These are phyloP conservation scores for Carex myosuroides DNA, from an alignment of 176 grass and related monocot species.

Conservation along the genomic window DNA sequence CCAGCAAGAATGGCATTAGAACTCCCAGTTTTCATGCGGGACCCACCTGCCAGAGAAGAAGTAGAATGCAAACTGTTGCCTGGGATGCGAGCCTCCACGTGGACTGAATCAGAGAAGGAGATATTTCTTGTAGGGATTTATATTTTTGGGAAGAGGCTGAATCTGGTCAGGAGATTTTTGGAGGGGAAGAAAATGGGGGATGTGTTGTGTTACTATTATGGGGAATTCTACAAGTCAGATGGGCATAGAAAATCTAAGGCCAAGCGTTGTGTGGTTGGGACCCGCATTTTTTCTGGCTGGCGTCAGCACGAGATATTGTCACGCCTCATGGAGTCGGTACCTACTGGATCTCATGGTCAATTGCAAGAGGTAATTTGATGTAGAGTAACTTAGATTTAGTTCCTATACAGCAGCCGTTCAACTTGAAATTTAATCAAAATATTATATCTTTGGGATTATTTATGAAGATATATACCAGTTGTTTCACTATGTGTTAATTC, in stretches of 20 bases:
- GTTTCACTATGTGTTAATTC: background rate
- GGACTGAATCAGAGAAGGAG: constrained; percentile 52
- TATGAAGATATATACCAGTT: background rate
- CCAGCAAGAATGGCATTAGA: constrained; percentile 7
- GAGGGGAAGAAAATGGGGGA: constrained; percentile 61
- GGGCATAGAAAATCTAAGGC: constrained; percentile 73
- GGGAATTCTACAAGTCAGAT: constrained; percentile 72
- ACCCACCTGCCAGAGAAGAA: constrained; percentile 42
- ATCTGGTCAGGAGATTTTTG: constrained; percentile 63
- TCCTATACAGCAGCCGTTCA: background rate
- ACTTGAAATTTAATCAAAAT: background rate
- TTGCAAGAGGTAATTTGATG: constrained; percentile 29
- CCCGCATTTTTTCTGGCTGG: constrained; percentile 75
- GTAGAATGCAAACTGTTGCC: constrained; percentile 58
- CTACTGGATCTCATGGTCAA: constrained; percentile 40
- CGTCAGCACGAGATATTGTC: constrained; percentile 70
- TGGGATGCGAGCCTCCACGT: constrained; percentile 33
- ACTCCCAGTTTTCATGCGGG: background rate
- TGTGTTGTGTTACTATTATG: constrained; percentile 76
- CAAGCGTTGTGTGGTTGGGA: constrained; percentile 68
- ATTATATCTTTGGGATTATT: background rate
- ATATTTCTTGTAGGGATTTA: constrained; percentile 81
- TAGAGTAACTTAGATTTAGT: background rate
- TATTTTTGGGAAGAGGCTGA: constrained; percentile 90
- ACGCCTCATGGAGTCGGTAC: constrained; percentile 44